Conservation (phyloP, 2,329 filamentous ascomycete species). For the Verticillium dahliae region DNA sequence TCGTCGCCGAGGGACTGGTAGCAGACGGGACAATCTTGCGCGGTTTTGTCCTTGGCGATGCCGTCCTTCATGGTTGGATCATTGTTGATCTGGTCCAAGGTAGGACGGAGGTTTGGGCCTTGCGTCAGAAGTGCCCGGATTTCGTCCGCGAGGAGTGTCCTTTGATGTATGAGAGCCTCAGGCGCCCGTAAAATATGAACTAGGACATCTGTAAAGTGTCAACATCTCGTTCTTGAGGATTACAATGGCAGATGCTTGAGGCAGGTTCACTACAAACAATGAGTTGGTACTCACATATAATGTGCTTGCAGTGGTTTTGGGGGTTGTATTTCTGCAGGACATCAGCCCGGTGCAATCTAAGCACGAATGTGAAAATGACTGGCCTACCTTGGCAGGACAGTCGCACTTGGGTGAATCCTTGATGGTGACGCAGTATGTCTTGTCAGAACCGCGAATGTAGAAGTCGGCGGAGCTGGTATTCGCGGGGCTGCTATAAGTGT, state of each 20-base stretch:
- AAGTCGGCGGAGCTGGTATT: background rate
- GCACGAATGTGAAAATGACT: background rate
- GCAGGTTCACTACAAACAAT: background rate
- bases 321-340: slow-evolving; percentile 1
- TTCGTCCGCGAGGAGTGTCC: background rate
- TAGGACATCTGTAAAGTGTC: slow-evolving; percentile 3
- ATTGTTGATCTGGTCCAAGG: background rate
- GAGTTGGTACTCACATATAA: slow-evolving; percentile 4
- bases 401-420: background rate
- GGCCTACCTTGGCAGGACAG: slow-evolving; percentile 3
- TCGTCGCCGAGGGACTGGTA: slow-evolving; percentile 2
- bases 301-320: slow-evolving; percentile 8
- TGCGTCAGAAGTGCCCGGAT: slow-evolving; percentile 1
- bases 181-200: slow-evolving; percentile 6
- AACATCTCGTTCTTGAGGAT: background rate
- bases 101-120: slow-evolving; percentile 4
- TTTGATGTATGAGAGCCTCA: slow-evolving; percentile 4
- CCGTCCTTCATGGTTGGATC: slow-evolving; percentile 6
- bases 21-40: slow-evolving; percentile 6
- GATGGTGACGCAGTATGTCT: slow-evolving; percentile 3
- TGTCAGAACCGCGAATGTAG: background rate
- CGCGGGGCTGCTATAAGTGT: background rate
- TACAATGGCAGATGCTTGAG: background rate
- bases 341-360: background rate
- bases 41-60: slow-evolving; percentile 2